Percentiles rank a stretch among this genome's conserved stretches.
phyloP scores from a whole-genome alignment of 2,329 filamentous ascomycete genomes.

The Colletotrichum echinochloae region DNA sequence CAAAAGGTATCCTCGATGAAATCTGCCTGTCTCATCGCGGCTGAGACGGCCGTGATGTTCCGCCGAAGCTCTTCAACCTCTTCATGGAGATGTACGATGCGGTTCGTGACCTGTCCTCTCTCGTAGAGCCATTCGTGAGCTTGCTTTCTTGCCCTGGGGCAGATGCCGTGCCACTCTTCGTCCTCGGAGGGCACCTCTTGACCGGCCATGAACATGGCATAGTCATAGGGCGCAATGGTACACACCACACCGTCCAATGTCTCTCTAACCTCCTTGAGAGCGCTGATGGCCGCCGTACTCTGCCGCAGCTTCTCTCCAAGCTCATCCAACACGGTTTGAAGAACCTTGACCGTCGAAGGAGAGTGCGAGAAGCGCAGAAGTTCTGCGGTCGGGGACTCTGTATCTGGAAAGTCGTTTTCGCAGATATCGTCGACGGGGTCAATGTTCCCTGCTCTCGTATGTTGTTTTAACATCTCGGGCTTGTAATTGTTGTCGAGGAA shows the following conservation, averaged over 20 bases:
- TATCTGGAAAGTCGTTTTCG: not conserved
- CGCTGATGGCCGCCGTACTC: not conserved
- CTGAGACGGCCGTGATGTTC: not conserved
- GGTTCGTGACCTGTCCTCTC: not conserved
- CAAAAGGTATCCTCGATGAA: not conserved
- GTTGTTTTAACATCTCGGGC: not conserved
- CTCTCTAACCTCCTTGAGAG: not conserved
- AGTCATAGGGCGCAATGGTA: not conserved
- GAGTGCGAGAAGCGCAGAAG: not conserved
- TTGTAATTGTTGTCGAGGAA: not conserved
- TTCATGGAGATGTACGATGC: not conserved
- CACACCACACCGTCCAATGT: not conserved
- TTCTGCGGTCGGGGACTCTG: not conserved
- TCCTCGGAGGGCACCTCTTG: not conserved
- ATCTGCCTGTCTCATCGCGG: not conserved
- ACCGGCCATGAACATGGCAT: not conserved
- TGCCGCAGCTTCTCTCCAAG: slow-evolving; percentile 1
- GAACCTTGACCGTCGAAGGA: not conserved
- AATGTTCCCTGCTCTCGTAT: no score
- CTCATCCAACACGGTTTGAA: not conserved
- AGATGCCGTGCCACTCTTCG: not conserved
- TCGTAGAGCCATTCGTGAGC: not conserved
- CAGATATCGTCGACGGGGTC: slow-evolving; percentile 1
- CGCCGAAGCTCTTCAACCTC: not conserved
- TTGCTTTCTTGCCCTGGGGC: not conserved